These are phyloP conservation scores for Auriscalpium vulgare DNA, from an alignment of 768 basidiomycete species.

Conservation along the genomic window DNA sequence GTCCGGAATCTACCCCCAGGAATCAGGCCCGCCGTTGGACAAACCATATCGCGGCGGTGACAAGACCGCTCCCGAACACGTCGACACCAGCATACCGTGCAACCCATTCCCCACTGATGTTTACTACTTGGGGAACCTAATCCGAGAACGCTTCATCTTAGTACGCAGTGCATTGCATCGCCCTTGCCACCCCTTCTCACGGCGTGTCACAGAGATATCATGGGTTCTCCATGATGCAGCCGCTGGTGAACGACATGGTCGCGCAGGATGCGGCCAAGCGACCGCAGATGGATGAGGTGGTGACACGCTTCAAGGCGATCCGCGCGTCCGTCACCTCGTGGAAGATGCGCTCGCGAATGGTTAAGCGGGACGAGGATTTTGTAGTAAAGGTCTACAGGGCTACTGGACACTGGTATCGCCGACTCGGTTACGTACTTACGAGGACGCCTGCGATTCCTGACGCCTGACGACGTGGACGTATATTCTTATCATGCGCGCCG, in stretches of 20 bases:
- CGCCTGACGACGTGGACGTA: too few species aligned
- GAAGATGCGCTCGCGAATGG: conserved; percentile 21
- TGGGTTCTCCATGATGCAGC: conserved; percentile 7
- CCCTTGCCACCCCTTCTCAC: not conserved
- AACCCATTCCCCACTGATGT: conserved; percentile 22
- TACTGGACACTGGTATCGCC: too few species aligned
- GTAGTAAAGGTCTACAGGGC: too few species aligned
- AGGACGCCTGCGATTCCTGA: too few species aligned
- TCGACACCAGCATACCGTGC: not conserved
- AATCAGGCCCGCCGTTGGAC: conserved; percentile 7
- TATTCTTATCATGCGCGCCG: too few species aligned
- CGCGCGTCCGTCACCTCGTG: conserved; percentile 17
- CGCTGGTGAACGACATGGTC: conserved; percentile 26
- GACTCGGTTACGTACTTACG: too few species aligned
- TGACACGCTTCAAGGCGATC: conserved; percentile 24
- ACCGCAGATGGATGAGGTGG: conserved; percentile 30
- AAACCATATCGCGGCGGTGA: conserved; percentile 17
- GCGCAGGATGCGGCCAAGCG: conserved; percentile 26
- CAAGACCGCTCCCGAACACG: conserved; percentile 21
- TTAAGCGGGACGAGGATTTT: too few species aligned
- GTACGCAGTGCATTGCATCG: conserved; percentile 3
- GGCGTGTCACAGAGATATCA: not conserved
- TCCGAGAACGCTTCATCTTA: too few species aligned
- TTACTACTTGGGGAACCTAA: conserved; percentile 19
- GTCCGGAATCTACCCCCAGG: conserved; percentile 14